A percentile compares a stretch with the other conserved stretches of the same genome.
Evolutionary conservation across 176 grass and related monocot species (phyloP).

Genomic region (Cocos nucifera): DNA sequence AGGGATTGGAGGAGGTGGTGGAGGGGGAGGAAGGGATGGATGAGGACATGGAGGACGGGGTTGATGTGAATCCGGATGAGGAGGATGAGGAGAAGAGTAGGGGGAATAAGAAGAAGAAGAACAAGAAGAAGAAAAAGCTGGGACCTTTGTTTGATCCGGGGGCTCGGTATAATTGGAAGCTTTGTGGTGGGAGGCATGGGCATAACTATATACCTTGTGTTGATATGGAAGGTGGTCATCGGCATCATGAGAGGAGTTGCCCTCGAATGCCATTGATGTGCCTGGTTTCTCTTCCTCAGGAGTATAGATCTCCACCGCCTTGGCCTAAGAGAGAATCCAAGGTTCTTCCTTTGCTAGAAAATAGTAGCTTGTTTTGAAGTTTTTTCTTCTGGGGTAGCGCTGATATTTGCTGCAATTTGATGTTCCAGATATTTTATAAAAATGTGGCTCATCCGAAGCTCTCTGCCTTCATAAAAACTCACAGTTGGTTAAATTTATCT

Average conservation of each 20-base stretch:
- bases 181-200: constrained; percentile 64
- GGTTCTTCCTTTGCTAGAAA: constrained; percentile 20
- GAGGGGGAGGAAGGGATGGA: constrained; percentile 34
- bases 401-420: constrained; percentile 10
- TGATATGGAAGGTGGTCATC: constrained; percentile 70
- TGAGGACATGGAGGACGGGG: constrained; percentile 31
- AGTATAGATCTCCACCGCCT: constrained; percentile 49
- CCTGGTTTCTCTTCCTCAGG: constrained; percentile 68
- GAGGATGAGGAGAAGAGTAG: constrained; percentile 24
- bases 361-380: not conserved
- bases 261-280: constrained; percentile 59
- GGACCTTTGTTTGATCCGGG: constrained; percentile 59
- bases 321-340: constrained; percentile 80
- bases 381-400: constrained; percentile 6
- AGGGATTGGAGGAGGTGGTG: constrained; percentile 25
- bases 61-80: constrained; percentile 14
- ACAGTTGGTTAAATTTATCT: constrained; percentile 65
- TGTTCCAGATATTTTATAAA: constrained; percentile 63
- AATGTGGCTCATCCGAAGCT: constrained; percentile 72
- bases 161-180: constrained; percentile 73
- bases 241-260: constrained; percentile 78
- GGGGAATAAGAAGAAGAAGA: constrained; percentile 13
- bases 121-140: constrained; percentile 46
- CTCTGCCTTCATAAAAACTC: constrained; percentile 51
- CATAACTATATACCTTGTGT: constrained; percentile 66